These are phyloP conservation scores for Lentinula aciculospora DNA, from an alignment of 768 basidiomycete species.

Conservation along the genomic window DNA sequence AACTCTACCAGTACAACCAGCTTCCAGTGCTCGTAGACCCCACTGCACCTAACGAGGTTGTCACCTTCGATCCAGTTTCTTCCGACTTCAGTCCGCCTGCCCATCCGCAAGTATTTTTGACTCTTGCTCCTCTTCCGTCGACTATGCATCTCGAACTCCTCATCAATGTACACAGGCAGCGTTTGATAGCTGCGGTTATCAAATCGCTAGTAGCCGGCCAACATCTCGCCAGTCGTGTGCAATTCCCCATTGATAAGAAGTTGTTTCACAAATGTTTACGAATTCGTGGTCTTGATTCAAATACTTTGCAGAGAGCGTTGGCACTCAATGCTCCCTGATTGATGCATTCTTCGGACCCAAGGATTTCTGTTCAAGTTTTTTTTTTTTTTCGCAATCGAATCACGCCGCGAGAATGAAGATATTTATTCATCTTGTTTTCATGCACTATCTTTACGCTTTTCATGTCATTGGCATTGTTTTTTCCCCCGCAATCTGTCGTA, in stretches of 20 bases:
- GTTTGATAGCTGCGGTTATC: constrained; percentile 74
- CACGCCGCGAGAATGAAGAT: neutral
- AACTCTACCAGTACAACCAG: constrained; percentile 55
- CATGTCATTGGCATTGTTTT: neutral
- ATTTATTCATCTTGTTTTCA: neutral
- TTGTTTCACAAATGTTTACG: constrained; percentile 71
- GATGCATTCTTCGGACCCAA: neutral
- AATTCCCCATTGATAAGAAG: constrained; percentile 68
- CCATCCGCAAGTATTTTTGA: constrained; percentile 75
- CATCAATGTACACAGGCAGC: constrained; percentile 87
- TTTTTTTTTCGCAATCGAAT: no score
- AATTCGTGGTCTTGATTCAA: constrained; percentile 57
- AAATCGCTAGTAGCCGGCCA: constrained; percentile 78
- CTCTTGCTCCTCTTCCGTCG: constrained; percentile 63
- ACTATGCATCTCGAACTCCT: constrained; percentile 81
- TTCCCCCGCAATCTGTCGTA: neutral
- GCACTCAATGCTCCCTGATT: constrained; percentile 18
- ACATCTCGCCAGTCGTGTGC: constrained; percentile 70
- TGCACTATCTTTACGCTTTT: neutral
- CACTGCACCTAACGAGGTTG: constrained; percentile 64
- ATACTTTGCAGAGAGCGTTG: constrained; percentile 44
- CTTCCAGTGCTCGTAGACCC: constrained; percentile 83
- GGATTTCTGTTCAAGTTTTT: no score
- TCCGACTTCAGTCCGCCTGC: constrained; percentile 63
- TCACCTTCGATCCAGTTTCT: constrained; percentile 57